phyloP scores from a whole-genome alignment of 805 yeast species.

The Pichia eremophila region DNA sequence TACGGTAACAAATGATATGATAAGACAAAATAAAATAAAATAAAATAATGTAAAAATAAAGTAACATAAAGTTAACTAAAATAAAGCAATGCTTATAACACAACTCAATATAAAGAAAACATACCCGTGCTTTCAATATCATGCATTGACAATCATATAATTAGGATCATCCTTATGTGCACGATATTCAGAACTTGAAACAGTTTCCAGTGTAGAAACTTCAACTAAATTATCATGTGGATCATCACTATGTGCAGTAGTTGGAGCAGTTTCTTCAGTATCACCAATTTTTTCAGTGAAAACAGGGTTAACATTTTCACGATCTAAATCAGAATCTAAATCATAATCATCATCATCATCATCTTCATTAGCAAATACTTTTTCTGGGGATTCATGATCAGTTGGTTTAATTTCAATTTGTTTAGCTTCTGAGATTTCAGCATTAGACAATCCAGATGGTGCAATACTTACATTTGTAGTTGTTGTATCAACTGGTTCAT shows the following conservation, averaged over 20 bases:
- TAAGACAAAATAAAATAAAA: background rate
- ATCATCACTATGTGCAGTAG: constrained; percentile 4
- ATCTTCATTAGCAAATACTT: constrained; percentile 1
- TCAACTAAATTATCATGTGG: constrained; percentile 21
- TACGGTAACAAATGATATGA: background rate
- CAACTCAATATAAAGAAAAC: too few species aligned
- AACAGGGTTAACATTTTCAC: constrained; percentile 18
- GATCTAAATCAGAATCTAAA: constrained; percentile 18
- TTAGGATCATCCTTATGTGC: constrained; percentile 38
- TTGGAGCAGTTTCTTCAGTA: constrained; percentile 1
- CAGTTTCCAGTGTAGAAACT: constrained; percentile 37
- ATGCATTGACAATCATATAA: constrained; percentile 30
- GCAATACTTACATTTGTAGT: background rate
- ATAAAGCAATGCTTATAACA: background rate
- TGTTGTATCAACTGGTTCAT: background rate
- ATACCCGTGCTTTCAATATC: background rate
- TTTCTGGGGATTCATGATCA: constrained; percentile 1
- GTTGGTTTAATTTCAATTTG: constrained; percentile 3
- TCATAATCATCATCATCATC: constrained; percentile 7
- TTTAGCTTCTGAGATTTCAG: constrained; percentile 7
- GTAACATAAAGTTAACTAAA: background rate
- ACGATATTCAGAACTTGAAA: constrained; percentile 38
- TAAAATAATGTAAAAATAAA: background rate
- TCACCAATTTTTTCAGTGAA: constrained; percentile 24
- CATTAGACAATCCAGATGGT: constrained; percentile 5